These are phyloP conservation scores for Emergomyces africanus DNA, from an alignment of 2,329 filamentous ascomycete genomes.

Conservation along the genomic window DNA sequence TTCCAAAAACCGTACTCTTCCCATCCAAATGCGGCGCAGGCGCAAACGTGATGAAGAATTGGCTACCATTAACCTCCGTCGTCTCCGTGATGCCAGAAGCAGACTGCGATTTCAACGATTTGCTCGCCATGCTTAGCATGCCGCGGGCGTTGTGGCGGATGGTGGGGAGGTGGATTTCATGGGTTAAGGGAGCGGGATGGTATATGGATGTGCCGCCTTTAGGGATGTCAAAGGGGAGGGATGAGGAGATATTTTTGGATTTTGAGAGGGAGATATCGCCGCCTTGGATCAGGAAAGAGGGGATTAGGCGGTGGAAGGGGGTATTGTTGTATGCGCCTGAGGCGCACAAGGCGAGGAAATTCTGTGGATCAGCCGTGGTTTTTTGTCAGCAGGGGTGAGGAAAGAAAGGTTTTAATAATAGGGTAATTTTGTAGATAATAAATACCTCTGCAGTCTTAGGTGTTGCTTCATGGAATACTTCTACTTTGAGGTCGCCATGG, in stretches of 20 bases:
- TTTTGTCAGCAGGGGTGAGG: not conserved
- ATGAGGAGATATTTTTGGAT: constrained; percentile 29
- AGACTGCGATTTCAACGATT: constrained; percentile 33
- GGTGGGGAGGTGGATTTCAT: constrained; percentile 47
- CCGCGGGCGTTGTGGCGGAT: constrained; percentile 45
- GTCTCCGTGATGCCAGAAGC: constrained; percentile 20
- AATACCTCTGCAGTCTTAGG: constrained; percentile 78
- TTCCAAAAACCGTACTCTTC: constrained; percentile 54
- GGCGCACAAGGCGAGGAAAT: constrained; percentile 55
- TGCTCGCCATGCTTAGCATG: constrained; percentile 48
- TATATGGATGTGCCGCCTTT: constrained; percentile 47
- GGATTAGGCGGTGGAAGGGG: constrained; percentile 51
- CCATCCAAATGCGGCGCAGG: constrained; percentile 52
- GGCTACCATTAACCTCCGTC: constrained; percentile 39
- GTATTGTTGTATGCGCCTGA: constrained; percentile 47
- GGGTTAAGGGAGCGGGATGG: constrained; percentile 41
- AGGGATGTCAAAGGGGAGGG: constrained; percentile 35
- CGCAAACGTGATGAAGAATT: constrained; percentile 53
- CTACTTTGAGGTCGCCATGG: constrained; percentile 82
- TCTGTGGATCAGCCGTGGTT: constrained; percentile 26
- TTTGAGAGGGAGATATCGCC: constrained; percentile 38
- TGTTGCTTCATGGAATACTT: constrained; percentile 89
- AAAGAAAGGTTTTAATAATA: not conserved
- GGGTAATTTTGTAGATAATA: constrained; percentile 1
- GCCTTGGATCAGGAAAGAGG: constrained; percentile 52